phyloP scores from a whole-genome alignment of 805 yeast genomes.

The Spathaspora hagerdaliae region DNA sequence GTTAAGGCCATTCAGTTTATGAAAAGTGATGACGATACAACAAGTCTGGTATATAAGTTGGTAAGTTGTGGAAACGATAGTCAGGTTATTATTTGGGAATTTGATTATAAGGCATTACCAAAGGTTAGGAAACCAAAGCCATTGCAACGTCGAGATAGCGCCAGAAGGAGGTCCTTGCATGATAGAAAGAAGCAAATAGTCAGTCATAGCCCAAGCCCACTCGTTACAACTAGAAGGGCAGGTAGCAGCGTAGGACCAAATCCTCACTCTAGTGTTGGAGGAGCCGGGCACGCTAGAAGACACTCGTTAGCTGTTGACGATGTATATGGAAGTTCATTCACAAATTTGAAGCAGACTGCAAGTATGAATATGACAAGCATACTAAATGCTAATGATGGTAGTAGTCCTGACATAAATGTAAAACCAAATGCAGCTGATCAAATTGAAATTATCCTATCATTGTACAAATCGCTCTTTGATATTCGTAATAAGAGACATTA shows the following conservation, averaged over 20 bases:
- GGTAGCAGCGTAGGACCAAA: background rate
- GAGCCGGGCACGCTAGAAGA: no score
- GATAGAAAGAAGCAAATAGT: constrained; percentile 3
- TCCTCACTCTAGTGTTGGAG: background rate
- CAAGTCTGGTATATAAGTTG: constrained; percentile 24
- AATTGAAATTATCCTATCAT: constrained; percentile 23
- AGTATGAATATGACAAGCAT: constrained; percentile 23
- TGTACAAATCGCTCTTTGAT: constrained; percentile 33
- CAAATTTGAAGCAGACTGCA: constrained; percentile 4
- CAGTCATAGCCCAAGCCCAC: constrained; percentile 4
- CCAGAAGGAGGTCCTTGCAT: constrained; percentile 5
- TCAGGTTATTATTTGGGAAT: constrained; percentile 40
- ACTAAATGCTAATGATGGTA: constrained; percentile 5
- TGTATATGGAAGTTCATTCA: background rate
- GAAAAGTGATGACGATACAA: constrained; percentile 12
- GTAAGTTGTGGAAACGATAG: constrained; percentile 39
- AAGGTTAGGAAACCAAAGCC: constrained; percentile 21
- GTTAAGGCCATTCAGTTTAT: constrained; percentile 28
- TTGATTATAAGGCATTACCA: constrained; percentile 39
- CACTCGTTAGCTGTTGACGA: constrained; percentile 3
- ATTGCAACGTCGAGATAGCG: background rate
- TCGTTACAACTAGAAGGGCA: background rate
- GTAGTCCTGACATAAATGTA: background rate
- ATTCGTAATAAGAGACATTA: constrained; percentile 32
- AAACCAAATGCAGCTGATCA: constrained; percentile 10